Evolutionary conservation across 2,329 filamentous ascomycete genomes (phyloP).

Genomic region (Cytospora leucostoma): DNA sequence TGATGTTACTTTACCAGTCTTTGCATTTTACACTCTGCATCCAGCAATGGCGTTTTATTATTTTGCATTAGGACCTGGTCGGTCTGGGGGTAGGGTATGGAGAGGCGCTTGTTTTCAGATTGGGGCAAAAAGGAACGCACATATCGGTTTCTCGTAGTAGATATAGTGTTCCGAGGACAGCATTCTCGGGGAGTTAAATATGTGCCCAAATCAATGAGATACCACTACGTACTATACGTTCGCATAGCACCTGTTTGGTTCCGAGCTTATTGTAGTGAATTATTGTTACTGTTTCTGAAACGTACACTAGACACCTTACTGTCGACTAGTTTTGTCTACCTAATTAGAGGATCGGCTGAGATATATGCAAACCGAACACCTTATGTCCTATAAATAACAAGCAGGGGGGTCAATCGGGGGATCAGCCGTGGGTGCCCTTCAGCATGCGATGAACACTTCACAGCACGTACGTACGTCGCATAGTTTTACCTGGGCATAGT

Average conservation of each 20-base stretch:
- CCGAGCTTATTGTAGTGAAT: background rate
- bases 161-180: background rate
- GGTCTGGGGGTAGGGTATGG: background rate
- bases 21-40: slow-evolving; percentile 7
- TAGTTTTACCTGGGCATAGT: background rate
- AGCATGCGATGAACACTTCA: too few species aligned
- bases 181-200: background rate
- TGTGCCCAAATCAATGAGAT: background rate
- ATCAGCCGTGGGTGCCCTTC: too few species aligned
- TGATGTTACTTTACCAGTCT: background rate
- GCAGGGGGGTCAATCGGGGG: too few species aligned
- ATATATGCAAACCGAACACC: background rate
- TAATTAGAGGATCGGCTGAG: background rate
- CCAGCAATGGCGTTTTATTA: slow-evolving; percentile 10
- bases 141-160: background rate
- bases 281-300: background rate
- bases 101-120: background rate
- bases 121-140: background rate
- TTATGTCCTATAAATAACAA: background rate
- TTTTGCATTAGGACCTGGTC: background rate
- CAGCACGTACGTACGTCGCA: too few species aligned
- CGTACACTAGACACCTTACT: background rate
- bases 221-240: background rate
- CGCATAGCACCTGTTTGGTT: background rate
- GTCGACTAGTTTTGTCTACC: background rate